Evolutionary conservation across 2,329 filamentous ascomycete species (phyloP).

Genomic region (Dissoconium aciculare): DNA sequence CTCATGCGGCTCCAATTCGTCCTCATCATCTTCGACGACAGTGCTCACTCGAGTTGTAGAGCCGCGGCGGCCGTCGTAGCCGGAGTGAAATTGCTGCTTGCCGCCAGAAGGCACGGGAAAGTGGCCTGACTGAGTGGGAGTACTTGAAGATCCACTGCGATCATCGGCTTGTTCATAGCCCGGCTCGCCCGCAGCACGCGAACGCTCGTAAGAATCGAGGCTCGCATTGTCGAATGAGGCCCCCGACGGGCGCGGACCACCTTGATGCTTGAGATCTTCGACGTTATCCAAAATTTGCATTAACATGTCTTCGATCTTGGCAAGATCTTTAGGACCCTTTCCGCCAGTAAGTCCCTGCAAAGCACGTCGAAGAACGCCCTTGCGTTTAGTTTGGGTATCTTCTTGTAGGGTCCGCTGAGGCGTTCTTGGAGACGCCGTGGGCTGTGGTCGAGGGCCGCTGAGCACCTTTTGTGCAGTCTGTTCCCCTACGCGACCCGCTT

Average conservation of each 20-base stretch:
- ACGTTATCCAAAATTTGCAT: slow-evolving; percentile 86
- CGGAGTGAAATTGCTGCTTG: slow-evolving; percentile 31
- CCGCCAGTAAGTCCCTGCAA: slow-evolving; percentile 67
- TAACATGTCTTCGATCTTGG: slow-evolving; percentile 38
- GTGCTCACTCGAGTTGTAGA: slow-evolving; percentile 79
- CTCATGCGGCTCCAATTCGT: slow-evolving; percentile 55
- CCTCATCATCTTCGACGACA: slow-evolving; percentile 68
- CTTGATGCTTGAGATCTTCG: slow-evolving; percentile 43
- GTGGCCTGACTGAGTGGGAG: slow-evolving; percentile 61
- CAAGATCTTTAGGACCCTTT: slow-evolving; percentile 65
- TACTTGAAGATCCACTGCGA: slow-evolving; percentile 58
- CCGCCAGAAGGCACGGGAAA: slow-evolving; percentile 28
- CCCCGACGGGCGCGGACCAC: slow-evolving; percentile 11
- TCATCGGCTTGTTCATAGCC: slow-evolving; percentile 59
- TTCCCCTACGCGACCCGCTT: slow-evolving; percentile 77
- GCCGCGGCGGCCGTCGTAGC: slow-evolving; percentile 37
- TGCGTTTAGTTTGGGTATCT: slow-evolving; percentile 61
- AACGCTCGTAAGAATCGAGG: slow-evolving; percentile 53
- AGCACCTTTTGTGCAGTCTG: slow-evolving; percentile 69
- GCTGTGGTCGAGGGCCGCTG: slow-evolving; percentile 72
- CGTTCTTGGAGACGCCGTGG: slow-evolving; percentile 45
- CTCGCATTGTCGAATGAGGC: slow-evolving; percentile 28
- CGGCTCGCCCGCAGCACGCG: slow-evolving; percentile 52
- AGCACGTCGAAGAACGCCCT: slow-evolving; percentile 88
- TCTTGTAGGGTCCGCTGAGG: slow-evolving; percentile 37